These are phyloP conservation scores for Neurospora tetraspora DNA, from an alignment of 495 filamentous ascomycete genomes.

Conservation along the genomic window DNA sequence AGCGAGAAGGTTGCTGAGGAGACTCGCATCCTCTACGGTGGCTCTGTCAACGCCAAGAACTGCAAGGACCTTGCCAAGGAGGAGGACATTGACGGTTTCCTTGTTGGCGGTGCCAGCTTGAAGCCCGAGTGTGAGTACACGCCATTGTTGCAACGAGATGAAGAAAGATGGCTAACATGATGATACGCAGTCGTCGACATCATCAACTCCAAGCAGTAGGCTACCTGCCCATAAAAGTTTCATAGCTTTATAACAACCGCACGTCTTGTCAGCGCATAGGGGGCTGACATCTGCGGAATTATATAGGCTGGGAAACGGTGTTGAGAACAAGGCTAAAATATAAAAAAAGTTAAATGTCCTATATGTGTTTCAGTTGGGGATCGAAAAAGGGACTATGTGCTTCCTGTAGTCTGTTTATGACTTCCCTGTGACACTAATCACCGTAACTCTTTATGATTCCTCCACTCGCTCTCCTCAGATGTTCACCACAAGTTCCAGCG, in stretches of 20 bases:
- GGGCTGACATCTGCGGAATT: not conserved
- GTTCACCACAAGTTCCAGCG: not conserved
- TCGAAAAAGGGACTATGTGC: not conserved
- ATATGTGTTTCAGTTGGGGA: not conserved
- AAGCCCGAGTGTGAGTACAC: slow-evolving; percentile 84
- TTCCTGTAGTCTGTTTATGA: not conserved
- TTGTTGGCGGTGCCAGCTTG: slow-evolving; percentile 94
- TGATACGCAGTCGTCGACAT: slow-evolving; percentile 44
- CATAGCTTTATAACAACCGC: not conserved
- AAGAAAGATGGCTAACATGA: slow-evolving; percentile 15
- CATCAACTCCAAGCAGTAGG: slow-evolving; percentile 45
- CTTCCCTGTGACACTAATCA: not conserved
- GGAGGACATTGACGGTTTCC: slow-evolving; percentile 93
- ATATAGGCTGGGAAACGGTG: not conserved
- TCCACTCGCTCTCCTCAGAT: not conserved
- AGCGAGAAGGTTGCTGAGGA: slow-evolving; percentile 59
- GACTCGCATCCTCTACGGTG: slow-evolving; percentile 90
- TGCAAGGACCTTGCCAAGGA: slow-evolving; percentile 84
- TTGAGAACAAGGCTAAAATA: not conserved
- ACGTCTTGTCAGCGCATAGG: not conserved
- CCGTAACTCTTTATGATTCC: not conserved
- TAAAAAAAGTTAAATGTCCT: not conserved
- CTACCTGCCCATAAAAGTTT: not conserved
- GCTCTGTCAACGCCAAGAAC: slow-evolving; percentile 97
- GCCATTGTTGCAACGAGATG: too few relatives aligned